Conservation (phyloP, 129 eudicot species). For the Kitagawia praeruptora region DNA sequence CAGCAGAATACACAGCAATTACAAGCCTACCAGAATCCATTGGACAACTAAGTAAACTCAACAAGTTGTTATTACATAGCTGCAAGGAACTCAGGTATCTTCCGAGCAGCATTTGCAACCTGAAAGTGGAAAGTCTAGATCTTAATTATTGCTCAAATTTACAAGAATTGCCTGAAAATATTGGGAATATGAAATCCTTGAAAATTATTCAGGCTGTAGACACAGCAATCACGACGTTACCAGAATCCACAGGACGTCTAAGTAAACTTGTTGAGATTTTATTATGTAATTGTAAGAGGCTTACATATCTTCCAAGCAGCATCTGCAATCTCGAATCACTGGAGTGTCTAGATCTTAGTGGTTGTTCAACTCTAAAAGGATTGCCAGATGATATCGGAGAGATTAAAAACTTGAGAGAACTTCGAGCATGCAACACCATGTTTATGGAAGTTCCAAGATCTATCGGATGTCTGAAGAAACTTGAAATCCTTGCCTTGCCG, state of each 20-base stretch:
- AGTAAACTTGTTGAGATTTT: not conserved
- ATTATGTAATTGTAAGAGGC: not conserved
- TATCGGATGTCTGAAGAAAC: not conserved
- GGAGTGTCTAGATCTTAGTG: not conserved
- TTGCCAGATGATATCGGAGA: not conserved
- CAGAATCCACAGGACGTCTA: not conserved
- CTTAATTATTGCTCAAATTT: conserved; percentile 3
- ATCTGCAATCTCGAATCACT: not conserved
- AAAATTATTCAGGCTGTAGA: not conserved
- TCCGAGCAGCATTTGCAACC: conserved; percentile 9
- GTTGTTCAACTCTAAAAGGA: not conserved
- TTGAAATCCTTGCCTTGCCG: not conserved
- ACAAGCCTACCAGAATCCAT: not conserved
- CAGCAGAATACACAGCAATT: not conserved
- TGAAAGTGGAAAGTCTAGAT: not conserved
- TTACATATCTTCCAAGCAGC: not conserved
- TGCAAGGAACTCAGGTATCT: not conserved
- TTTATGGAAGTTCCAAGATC: not conserved
- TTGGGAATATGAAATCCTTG: not conserved
- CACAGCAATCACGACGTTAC: not conserved
- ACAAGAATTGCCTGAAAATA: not conserved
- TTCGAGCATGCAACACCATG: not conserved
- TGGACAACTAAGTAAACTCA: conserved; percentile 6
- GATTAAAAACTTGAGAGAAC: not conserved
- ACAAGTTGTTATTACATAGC: not conserved